phyloP scores from a whole-genome alignment of 805 yeast species.

The Suhomyces faveliae region DNA sequence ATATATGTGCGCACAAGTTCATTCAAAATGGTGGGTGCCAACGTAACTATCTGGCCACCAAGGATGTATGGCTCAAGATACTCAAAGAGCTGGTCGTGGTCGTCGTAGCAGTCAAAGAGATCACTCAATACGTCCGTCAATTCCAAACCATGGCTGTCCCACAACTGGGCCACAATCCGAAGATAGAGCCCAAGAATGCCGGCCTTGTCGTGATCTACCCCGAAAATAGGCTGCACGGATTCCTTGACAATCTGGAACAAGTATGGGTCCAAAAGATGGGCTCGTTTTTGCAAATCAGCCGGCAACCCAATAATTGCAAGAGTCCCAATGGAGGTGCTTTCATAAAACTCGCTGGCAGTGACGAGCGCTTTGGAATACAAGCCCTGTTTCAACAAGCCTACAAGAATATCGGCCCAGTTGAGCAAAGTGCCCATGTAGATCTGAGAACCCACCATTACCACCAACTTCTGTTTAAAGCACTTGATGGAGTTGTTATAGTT shows the following conservation, averaged over 20 bases:
- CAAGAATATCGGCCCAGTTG: slow-evolving; percentile 68
- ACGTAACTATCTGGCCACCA: slow-evolving; percentile 39
- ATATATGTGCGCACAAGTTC: slow-evolving; percentile 56
- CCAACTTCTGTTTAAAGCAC: slow-evolving; percentile 23
- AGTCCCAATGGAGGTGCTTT: slow-evolving; percentile 32
- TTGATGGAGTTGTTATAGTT: slow-evolving; percentile 17
- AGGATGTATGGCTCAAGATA: slow-evolving; percentile 52
- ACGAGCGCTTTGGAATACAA: slow-evolving; percentile 56
- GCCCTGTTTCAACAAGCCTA: slow-evolving; percentile 46
- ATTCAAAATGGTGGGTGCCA: slow-evolving; percentile 67
- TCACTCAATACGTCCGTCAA: slow-evolving; percentile 17
- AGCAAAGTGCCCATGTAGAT: slow-evolving; percentile 58
- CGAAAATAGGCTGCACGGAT: slow-evolving; percentile 45
- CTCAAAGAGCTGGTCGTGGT: slow-evolving; percentile 46
- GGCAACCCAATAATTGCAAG: slow-evolving; percentile 61
- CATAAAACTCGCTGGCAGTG: slow-evolving; percentile 52
- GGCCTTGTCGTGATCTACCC: slow-evolving; percentile 6
- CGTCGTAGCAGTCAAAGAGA: slow-evolving; percentile 25
- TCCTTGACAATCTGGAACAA: slow-evolving; percentile 58
- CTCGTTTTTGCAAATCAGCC: slow-evolving; percentile 39
- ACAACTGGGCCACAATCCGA: slow-evolving; percentile 12
- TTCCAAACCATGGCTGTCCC: background rate
- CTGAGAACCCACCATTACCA: slow-evolving; percentile 20
- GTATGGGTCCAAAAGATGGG: slow-evolving; percentile 48
- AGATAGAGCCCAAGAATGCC: slow-evolving; percentile 15